phyloP scores from a whole-genome alignment of 148 eudicot genomes.

The Dianthus caryophyllus region DNA sequence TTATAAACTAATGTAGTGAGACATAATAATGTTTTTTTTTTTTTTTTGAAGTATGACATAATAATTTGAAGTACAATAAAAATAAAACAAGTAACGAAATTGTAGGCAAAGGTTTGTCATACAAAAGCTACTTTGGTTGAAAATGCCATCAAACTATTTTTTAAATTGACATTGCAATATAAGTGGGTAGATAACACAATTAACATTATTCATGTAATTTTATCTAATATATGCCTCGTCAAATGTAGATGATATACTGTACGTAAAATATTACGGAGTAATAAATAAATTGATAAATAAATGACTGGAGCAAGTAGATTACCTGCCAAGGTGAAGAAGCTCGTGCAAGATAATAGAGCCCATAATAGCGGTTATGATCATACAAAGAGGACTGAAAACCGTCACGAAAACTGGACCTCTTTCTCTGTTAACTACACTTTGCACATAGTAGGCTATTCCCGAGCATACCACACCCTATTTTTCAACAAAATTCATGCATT shows the following conservation, averaged over 20 bases:
- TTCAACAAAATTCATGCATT: not conserved
- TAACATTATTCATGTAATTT: too few species aligned
- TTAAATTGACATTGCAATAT: not conserved
- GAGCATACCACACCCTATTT: constrained; percentile 56
- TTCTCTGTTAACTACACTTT: constrained; percentile 53
- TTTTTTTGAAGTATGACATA: too few species aligned
- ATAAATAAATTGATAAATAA: too few species aligned
- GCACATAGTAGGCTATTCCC: constrained; percentile 56
- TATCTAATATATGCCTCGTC: too few species aligned
- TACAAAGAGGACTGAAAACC: constrained; percentile 63
- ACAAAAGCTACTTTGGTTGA: constrained; percentile 20
- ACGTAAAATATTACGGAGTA: too few species aligned
- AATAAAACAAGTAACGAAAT: not conserved
- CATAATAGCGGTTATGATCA: constrained; percentile 51
- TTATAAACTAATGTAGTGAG: too few species aligned
- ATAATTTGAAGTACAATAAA: not conserved
- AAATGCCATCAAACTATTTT: constrained; percentile 4
- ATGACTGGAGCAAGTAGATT: not conserved
- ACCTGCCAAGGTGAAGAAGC: constrained; percentile 60
- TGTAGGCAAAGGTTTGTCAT: constrained; percentile 3
- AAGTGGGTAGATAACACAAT: too few species aligned
- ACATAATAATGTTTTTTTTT: too few species aligned
- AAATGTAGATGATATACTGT: too few species aligned
- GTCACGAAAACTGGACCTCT: constrained; percentile 73
- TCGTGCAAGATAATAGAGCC: constrained; percentile 52